Base-by-base conservation (phyloP, 73 alveolate genomes). In the Uronychia setigera region DNA sequence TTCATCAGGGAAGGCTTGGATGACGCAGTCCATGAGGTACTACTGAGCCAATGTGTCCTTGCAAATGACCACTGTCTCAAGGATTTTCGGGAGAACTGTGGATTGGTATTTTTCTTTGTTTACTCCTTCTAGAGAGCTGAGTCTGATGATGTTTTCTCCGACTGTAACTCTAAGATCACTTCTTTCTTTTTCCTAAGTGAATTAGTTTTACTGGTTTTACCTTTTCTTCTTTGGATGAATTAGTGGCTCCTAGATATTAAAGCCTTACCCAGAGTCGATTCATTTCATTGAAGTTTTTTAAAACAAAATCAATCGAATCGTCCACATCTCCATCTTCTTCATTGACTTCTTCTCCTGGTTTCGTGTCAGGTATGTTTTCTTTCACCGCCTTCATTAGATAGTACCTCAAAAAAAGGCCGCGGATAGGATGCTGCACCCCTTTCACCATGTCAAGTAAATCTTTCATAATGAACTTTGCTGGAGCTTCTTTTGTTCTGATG, bases 381-480 rank as follows among this genome's bases (percentile, higher is more conserved):
- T 98, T 98, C 89, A 98, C 93, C 93, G 98, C 88, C 91, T 98
- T 98, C 90, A 96, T 80, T 74, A 98, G 92, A 84, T 95, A 98
- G 91, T 95, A 97, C 86, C 99, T 94, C 33, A 98, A 89, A 91
- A 98, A 98, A 76, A 98, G 94, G n/a, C 99, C 99, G 91, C 99
- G 94, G 57, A 95, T 92, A 14, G 99, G 99, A 57, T 97, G 98
- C 89, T 98, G 95, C 58, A 98, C 99, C 29, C 99, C 99, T 94
- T 97, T 98, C 30, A 97, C 96, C 98, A 96, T 95, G 59, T 97
- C 99, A 0, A 98, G 90, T 35, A 98, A 87, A 87, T 98, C 99
- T 58, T 87, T 79, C 75, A 98, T 89, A 30, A 98, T 95, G 58
- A 88, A 97, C 89, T 94, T 95, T n/a, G 99, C 99, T 77, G 96